Conservation (phyloP, 108 stramenopile genomes). For the Aureococcus anophagefferens region DNA sequence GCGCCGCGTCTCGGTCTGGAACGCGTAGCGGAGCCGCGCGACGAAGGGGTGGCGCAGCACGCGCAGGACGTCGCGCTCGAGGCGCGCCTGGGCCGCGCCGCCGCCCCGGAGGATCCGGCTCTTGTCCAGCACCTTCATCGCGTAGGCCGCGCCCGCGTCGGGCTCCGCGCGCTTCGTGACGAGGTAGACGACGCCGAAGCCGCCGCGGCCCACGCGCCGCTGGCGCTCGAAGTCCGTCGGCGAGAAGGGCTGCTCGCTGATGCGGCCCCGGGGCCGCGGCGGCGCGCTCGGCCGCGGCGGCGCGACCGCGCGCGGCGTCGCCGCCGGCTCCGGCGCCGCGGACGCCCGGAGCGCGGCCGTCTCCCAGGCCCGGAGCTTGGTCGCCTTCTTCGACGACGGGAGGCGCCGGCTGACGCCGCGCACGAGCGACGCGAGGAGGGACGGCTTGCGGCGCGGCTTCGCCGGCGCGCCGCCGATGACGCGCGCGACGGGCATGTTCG, state of each 20-base stretch:
- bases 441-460: no score
- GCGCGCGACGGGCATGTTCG: no score
- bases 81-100: not conserved
- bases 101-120: constrained; percentile 1
- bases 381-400: no score
- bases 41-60: constrained; percentile 51
- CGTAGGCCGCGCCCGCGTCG: constrained; percentile 26
- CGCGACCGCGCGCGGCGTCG: no score
- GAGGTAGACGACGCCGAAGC: constrained; percentile 47
- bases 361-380: no score
- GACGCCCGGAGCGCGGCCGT: no score
- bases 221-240: not conserved
- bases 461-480: no score
- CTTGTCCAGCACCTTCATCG: constrained; percentile 41
- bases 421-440: no score
- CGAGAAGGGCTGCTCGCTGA: not conserved
- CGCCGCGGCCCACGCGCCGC: constrained; percentile 28
- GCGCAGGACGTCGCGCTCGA: constrained; percentile 45
- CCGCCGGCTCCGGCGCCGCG: no score
- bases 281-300: no score
- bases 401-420: no score
- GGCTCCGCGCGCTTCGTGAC: constrained; percentile 26
- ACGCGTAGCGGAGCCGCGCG: constrained; percentile 39
- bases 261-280: no score
- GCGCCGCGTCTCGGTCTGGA: constrained; percentile 47